Evolutionary conservation across 495 filamentous ascomycete species (phyloP).

Genomic region (Hypoxylon fuscum): DNA sequence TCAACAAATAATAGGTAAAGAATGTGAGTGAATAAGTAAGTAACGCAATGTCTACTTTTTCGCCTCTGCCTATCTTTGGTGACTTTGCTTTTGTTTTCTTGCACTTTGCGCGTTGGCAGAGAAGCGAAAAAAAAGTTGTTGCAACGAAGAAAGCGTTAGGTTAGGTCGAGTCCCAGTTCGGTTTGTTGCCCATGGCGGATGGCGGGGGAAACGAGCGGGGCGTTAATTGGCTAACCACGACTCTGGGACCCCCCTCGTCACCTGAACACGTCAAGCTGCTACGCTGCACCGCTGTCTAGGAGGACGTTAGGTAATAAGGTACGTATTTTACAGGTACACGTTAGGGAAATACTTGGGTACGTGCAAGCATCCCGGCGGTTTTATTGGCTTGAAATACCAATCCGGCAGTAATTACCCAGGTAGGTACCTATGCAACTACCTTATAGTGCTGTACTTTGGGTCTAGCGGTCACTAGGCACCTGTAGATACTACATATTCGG

Average conservation of each 20-base stretch:
- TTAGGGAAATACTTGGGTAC: constrained; percentile 1
- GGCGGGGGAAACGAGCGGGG: constrained; percentile 29
- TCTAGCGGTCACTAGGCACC: neutral
- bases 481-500: no score
- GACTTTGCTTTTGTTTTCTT: neutral
- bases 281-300: constrained; percentile 33
- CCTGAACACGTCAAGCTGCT: constrained; percentile 39
- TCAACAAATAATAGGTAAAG: constrained; percentile 1
- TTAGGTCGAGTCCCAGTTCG: constrained; percentile 31
- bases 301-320: no score
- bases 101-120: neutral
- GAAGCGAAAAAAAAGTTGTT: constrained; percentile 12
- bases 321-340: no score
- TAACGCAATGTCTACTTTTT: constrained; percentile 2
- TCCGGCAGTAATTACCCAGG: no score
- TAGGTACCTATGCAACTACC: no score
- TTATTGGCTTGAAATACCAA: neutral
- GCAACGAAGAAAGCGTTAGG: constrained; percentile 20
- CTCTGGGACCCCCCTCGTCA: constrained; percentile 40
- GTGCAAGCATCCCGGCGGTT: neutral
- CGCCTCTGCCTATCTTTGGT: constrained; percentile 2
- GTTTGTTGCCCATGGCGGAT: constrained; percentile 37
- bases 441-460: neutral
- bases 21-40: constrained; percentile 5
- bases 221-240: constrained; percentile 30